Evolutionary conservation across 2,329 filamentous ascomycete species (phyloP).

Genomic region (Penicillium rolfsii): DNA sequence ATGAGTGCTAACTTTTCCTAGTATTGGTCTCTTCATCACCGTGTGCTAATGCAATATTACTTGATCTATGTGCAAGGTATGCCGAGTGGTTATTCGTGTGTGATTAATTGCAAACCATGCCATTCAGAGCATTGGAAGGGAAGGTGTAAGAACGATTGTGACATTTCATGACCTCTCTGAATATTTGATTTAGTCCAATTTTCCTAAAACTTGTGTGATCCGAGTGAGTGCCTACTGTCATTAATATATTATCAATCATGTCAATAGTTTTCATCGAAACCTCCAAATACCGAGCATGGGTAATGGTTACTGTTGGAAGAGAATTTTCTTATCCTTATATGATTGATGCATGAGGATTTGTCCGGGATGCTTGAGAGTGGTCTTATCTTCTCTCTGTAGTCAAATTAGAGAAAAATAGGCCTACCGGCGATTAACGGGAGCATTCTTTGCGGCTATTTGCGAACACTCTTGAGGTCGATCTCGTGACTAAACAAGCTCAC

Average conservation of each 20-base stretch:
- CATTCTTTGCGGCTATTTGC: too few relatives aligned
- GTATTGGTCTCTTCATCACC: slow-evolving; percentile 49
- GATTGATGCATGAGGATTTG: too few relatives aligned
- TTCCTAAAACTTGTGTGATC: background rate
- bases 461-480: too few relatives aligned
- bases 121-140: background rate
- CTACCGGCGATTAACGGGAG: too few relatives aligned
- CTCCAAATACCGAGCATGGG: background rate
- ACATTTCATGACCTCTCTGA: background rate
- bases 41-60: slow-evolving; percentile 36
- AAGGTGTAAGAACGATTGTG: background rate
- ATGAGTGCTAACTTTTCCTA: slow-evolving; percentile 26
- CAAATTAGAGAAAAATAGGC: too few relatives aligned
- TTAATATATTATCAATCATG: too few relatives aligned
- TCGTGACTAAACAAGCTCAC: too few relatives aligned
- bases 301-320: too few relatives aligned
- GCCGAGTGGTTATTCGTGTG: background rate
- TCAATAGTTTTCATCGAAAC: background rate
- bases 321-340: too few relatives aligned
- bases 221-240: background rate
- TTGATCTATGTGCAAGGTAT: background rate
- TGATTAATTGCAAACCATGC: background rate
- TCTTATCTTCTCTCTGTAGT: too few relatives aligned
- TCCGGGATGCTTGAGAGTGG: too few relatives aligned
- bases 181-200: background rate